These are phyloP conservation scores for Pichia norvegensis DNA, from an alignment of 1,139 yeast species.

Conservation along the genomic window DNA sequence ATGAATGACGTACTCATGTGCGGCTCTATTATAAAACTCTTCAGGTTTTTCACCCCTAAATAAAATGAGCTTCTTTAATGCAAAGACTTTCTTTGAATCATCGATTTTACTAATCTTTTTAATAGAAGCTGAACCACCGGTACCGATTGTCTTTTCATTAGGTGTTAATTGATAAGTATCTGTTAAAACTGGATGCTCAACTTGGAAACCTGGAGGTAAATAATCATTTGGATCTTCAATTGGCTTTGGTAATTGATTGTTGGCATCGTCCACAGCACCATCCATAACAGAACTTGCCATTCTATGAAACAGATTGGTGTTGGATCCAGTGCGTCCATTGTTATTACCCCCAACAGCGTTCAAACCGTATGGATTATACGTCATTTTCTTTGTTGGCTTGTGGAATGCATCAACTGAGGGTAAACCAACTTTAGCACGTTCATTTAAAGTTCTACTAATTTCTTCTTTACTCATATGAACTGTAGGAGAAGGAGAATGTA, in stretches of 20 bases:
- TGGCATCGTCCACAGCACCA: constrained; percentile 31
- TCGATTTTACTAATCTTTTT: constrained; percentile 21
- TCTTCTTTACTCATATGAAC: constrained; percentile 9
- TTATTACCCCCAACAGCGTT: constrained; percentile 12
- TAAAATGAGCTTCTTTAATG: constrained; percentile 59
- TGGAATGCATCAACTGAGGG: constrained; percentile 24
- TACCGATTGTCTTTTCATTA: constrained; percentile 44
- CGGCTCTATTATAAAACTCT: constrained; percentile 60
- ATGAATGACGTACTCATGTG: constrained; percentile 60
- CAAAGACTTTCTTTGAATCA: constrained; percentile 33
- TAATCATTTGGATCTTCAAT: constrained; percentile 61
- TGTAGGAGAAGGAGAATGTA: background rate
- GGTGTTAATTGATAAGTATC: constrained; percentile 55
- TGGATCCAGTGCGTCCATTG: background rate
- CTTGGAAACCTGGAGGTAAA: constrained; percentile 48
- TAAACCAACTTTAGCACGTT: constrained; percentile 19
- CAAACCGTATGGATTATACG: constrained; percentile 29
- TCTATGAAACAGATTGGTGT: background rate
- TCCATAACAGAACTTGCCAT: constrained; percentile 6
- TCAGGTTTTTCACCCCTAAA: constrained; percentile 58
- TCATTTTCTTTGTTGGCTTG: constrained; percentile 19
- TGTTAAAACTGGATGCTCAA: constrained; percentile 43
- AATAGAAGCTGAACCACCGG: constrained; percentile 70
- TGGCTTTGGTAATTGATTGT: constrained; percentile 51
- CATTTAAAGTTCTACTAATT: constrained; percentile 9